Conservation (phyloP, 768 basidiomycete genomes). For the Amanita subjunquillea region DNA sequence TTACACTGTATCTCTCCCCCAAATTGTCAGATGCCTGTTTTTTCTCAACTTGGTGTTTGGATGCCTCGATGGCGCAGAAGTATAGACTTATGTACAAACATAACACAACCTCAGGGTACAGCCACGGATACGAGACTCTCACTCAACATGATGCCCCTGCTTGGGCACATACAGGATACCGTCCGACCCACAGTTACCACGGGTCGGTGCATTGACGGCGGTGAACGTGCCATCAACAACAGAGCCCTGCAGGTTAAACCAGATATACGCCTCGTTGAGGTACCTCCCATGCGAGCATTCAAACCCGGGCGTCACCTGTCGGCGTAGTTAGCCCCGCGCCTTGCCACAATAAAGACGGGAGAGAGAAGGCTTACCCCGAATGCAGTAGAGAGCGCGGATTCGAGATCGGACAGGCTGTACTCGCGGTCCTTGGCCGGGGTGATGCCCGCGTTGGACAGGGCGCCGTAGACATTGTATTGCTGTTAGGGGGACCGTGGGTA, state of each 20-base stretch:
- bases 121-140: too few species aligned
- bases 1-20: too few species aligned
- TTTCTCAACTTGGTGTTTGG: too few species aligned
- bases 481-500: not conserved
- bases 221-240: constrained; percentile 44
- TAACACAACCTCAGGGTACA: too few species aligned
- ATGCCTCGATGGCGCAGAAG: too few species aligned
- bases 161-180: not conserved
- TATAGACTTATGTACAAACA: too few species aligned
- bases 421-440: not conserved
- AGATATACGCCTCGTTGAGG: constrained; percentile 37
- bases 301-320: constrained; percentile 35
- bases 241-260: constrained; percentile 46
- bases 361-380: not conserved
- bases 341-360: too few species aligned
- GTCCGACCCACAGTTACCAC: not conserved
- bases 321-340: not conserved
- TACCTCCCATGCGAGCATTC: constrained; percentile 25
- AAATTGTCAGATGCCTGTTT: too few species aligned
- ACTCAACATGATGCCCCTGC: not conserved
- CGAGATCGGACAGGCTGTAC: not conserved
- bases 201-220: constrained; percentile 9
- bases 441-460: not conserved
- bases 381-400: not conserved
- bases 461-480: constrained; percentile 1